Conservation (phyloP, 106 monocot genomes). For the Iris macrosiphon region DNA sequence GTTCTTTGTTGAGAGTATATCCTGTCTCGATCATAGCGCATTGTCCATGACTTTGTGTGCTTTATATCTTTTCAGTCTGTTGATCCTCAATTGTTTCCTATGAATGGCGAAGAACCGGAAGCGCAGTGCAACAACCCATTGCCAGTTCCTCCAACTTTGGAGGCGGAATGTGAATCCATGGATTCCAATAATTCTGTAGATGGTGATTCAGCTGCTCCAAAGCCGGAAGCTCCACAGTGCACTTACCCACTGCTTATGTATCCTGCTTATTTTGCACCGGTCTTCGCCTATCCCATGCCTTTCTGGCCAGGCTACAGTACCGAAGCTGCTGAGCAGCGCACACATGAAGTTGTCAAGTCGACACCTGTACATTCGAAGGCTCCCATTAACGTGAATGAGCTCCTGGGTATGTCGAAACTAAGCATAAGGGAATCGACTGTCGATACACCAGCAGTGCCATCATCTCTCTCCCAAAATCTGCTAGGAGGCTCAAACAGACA, state of each 20-base stretch:
- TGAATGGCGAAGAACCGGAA: slow-evolving; percentile 13
- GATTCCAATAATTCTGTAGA: slow-evolving; percentile 31
- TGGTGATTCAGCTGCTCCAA: slow-evolving; percentile 11
- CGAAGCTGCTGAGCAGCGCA: neutral
- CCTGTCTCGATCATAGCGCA: too few species aligned
- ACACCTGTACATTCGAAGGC: slow-evolving; percentile 35
- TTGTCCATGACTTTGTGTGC: too few species aligned
- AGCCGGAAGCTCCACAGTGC: slow-evolving; percentile 13
- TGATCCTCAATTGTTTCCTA: slow-evolving; percentile 16
- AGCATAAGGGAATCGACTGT: slow-evolving; percentile 26
- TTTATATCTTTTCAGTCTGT: slow-evolving; percentile 20
- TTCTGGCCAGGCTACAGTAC: slow-evolving; percentile 6
- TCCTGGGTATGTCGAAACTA: slow-evolving; percentile 44
- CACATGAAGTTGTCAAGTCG: slow-evolving; percentile 39
- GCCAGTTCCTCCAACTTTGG: slow-evolving; percentile 9
- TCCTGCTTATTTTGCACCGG: slow-evolving; percentile 38
- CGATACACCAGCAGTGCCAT: neutral
- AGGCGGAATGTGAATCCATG: slow-evolving; percentile 42
- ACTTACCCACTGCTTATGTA: slow-evolving; percentile 29
- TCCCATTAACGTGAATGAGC: slow-evolving; percentile 44
- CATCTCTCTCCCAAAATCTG: slow-evolving; percentile 19
- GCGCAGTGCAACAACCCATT: neutral
- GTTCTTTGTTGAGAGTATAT: too few species aligned
- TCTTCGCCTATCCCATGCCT: slow-evolving; percentile 26
- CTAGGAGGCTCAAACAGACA: slow-evolving; percentile 25